These are phyloP conservation scores for Debaryomyces fabryi DNA, from an alignment of 1,139 yeast species.

Conservation along the genomic window DNA sequence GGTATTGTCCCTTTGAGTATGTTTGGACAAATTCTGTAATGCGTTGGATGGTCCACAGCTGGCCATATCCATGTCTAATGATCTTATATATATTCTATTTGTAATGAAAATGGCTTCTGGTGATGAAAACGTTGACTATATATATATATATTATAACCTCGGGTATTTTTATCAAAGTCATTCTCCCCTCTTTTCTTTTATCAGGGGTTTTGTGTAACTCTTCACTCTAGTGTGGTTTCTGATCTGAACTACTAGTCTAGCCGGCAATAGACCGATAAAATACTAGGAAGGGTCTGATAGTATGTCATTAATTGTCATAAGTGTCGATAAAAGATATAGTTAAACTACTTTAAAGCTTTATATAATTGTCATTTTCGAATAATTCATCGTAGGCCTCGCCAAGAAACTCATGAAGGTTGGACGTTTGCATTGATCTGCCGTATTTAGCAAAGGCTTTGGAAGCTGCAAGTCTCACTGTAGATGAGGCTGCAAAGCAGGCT, in stretches of 20 bases:
- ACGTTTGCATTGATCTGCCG: constrained; percentile 84
- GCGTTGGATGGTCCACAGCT: constrained; percentile 45
- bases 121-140: background rate
- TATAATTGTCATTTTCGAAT: constrained; percentile 32
- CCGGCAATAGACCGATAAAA: background rate
- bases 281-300: background rate
- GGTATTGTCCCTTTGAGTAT: constrained; percentile 36
- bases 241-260: background rate
- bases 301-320: background rate
- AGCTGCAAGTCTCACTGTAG: constrained; percentile 69
- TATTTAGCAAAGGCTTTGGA: constrained; percentile 61
- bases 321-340: background rate
- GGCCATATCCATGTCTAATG: constrained; percentile 32
- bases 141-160: constrained; percentile 1
- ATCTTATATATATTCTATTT: background rate
- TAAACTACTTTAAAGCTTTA: constrained; percentile 2
- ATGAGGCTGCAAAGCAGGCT: constrained; percentile 76
- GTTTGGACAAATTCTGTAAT: constrained; percentile 34
- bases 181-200: constrained; percentile 3
- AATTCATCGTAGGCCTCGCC: constrained; percentile 63
- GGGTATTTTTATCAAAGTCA: constrained; percentile 1
- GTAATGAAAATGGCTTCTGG: background rate
- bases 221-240: background rate
- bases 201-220: constrained; percentile 2
- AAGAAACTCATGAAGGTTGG: constrained; percentile 71